These are phyloP conservation scores for Austroboletus olivaceoglutinosus DNA, from an alignment of 1,284 basidiomycete species.

Conservation along the genomic window DNA sequence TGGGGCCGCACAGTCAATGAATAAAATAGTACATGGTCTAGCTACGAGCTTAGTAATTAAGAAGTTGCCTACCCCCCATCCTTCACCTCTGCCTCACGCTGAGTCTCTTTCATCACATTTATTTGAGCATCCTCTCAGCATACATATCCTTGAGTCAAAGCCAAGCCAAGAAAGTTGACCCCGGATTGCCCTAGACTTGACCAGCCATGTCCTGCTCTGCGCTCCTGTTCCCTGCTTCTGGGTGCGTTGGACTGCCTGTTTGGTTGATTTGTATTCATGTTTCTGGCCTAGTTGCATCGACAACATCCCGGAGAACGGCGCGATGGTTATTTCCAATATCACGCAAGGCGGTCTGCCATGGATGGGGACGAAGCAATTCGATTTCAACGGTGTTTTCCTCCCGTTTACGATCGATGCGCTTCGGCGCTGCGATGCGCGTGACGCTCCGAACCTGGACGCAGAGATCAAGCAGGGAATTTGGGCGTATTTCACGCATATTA, in stretches of 20 bases:
- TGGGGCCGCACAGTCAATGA: too few relatives aligned
- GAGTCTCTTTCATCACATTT: too few relatives aligned
- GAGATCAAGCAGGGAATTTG: slow-evolving; percentile 31
- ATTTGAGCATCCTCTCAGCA: too few relatives aligned
- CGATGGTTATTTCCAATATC: slow-evolving; percentile 29
- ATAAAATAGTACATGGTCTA: too few relatives aligned
- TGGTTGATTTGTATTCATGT: too few relatives aligned
- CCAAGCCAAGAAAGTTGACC: too few relatives aligned
- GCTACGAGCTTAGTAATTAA: too few relatives aligned
- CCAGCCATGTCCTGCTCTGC: slow-evolving; percentile 30
- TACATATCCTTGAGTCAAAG: too few relatives aligned
- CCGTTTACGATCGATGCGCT: slow-evolving; percentile 29
- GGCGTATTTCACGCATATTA: slow-evolving; percentile 24
- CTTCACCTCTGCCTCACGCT: too few relatives aligned
- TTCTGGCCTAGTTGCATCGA: slow-evolving; percentile 24
- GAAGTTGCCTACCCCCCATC: too few relatives aligned
- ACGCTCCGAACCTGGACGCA: slow-evolving; percentile 21
- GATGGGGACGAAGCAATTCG: slow-evolving; percentile 32
- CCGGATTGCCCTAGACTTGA: slow-evolving; percentile 28
- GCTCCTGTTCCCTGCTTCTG: slow-evolving; percentile 28
- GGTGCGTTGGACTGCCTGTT: too few relatives aligned
- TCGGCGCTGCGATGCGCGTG: slow-evolving; percentile 28
- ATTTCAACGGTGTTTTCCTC: slow-evolving; percentile 31
- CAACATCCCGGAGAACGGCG: slow-evolving; percentile 32
- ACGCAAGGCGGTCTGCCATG: slow-evolving; percentile 32